Percentiles rank a stretch among this genome's conserved stretches.
phyloP scores from a whole-genome alignment of 2,329 filamentous ascomycete species.

The Orbilia javanica region DNA sequence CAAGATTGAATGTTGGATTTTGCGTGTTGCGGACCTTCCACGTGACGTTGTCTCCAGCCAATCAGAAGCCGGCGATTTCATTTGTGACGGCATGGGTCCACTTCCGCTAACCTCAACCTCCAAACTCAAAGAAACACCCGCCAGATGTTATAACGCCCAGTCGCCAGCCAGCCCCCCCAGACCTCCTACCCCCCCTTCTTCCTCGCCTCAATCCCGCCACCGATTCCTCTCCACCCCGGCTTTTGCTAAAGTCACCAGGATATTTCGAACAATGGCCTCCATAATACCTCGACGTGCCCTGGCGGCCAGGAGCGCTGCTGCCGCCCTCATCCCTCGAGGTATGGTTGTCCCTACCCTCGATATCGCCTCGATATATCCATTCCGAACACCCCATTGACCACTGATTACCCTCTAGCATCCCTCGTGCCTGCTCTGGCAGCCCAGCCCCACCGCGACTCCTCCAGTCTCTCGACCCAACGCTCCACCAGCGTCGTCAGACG shows the following conservation, averaged over 20 bases:
- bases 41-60: constrained; percentile 48
- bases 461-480: constrained; percentile 22
- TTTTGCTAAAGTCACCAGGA: too few species aligned
- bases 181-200: neutral
- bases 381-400: neutral
- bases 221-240: constrained; percentile 11
- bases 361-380: neutral
- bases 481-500: constrained; percentile 67
- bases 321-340: constrained; percentile 55
- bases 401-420: constrained; percentile 34
- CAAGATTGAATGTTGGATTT: constrained; percentile 38
- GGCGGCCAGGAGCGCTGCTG: constrained; percentile 48
- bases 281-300: constrained; percentile 55
- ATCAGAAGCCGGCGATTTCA: constrained; percentile 38
- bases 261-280: too few species aligned
- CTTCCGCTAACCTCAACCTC: constrained; percentile 47
- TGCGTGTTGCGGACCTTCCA: constrained; percentile 27
- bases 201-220: constrained; percentile 25
- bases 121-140: constrained; percentile 25
- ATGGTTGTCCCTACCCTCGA: neutral
- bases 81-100: constrained; percentile 51
- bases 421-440: constrained; percentile 45
- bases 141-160: constrained; percentile 34
- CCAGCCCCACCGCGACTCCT: constrained; percentile 40
- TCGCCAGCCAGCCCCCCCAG: constrained; percentile 22